These are phyloP conservation scores for Aureobasidium sp. DNA, from an alignment of 2,329 filamentous ascomycete species.

Conservation along the genomic window DNA sequence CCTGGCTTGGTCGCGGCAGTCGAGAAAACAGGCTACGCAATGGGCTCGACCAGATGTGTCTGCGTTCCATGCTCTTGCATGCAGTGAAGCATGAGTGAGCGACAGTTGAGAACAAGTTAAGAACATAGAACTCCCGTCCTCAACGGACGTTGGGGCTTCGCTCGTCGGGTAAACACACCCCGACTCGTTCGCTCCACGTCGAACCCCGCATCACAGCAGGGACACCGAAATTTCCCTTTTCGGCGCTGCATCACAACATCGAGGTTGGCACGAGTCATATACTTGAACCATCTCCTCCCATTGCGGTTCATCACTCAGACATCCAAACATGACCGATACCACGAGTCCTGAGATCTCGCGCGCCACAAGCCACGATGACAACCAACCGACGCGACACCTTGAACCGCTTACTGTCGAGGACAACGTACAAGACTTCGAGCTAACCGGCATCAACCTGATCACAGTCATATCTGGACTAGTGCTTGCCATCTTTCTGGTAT, in stretches of 20 bases:
- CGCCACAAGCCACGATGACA: neutral
- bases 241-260: neutral
- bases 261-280: neutral
- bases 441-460: neutral
- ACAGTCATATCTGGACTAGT: neutral
- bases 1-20: neutral
- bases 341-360: neutral
- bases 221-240: constrained; percentile 2
- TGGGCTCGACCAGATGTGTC: neutral
- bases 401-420: neutral
- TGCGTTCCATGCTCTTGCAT: neutral
- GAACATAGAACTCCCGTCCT: neutral
- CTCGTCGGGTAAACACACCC: neutral
- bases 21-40: neutral
- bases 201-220: neutral
- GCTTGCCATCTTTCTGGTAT: constrained; percentile 7
- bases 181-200: neutral
- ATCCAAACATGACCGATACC: neutral
- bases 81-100: neutral
- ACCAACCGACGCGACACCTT: neutral
- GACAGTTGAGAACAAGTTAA: neutral
- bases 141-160: neutral
- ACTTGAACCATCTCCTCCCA: neutral
- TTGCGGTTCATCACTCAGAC: too few relatives aligned
- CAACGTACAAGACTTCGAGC: neutral